Evolutionary conservation across 495 filamentous ascomycete genomes (phyloP).

Genomic region (Collariella sp.): DNA sequence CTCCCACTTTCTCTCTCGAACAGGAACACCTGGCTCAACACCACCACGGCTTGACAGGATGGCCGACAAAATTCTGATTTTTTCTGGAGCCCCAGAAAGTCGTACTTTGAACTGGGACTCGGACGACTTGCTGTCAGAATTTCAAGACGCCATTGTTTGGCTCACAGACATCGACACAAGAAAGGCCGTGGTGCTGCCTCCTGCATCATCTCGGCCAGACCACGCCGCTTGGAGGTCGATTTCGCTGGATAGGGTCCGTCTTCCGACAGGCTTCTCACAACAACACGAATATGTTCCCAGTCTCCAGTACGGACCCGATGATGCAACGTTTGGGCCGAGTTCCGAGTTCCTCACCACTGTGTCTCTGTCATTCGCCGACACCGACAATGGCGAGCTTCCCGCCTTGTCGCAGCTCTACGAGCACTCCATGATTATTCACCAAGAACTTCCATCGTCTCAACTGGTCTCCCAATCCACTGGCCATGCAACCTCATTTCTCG

Average conservation of each 20-base stretch:
- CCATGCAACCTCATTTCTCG: conserved; percentile 10
- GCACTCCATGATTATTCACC: conserved; percentile 60
- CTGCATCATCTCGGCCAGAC: conserved; percentile 17
- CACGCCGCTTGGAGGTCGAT: conserved; percentile 42
- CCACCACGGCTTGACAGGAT: conserved; percentile 20
- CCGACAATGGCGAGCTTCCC: conserved; percentile 17
- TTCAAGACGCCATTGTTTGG: conserved; percentile 37
- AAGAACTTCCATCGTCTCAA: conserved; percentile 46
- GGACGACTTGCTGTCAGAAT: conserved; percentile 40
- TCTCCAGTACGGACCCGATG: conserved; percentile 10
- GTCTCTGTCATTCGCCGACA: conserved; percentile 30
- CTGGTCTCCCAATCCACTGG: conserved; percentile 19
- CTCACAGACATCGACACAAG: conserved; percentile 31
- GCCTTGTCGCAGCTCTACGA: conserved; percentile 56
- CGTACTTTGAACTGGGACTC: conserved; percentile 49
- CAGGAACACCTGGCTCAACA: too few relatives aligned
- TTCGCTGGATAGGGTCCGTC: conserved; percentile 27
- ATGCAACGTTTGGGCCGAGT: conserved; percentile 16
- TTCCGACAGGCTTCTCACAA: conserved; percentile 40
- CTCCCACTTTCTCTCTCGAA: too few relatives aligned
- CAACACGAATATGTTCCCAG: conserved; percentile 29
- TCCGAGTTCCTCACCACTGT: conserved; percentile 45
- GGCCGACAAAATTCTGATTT: conserved; percentile 45
- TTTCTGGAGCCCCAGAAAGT: conserved; percentile 54
- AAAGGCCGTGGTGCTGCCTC: neutral